Evolutionary conservation across 2,329 filamentous ascomycete genomes (phyloP).

Genomic region (Aspergillus fijiensis): DNA sequence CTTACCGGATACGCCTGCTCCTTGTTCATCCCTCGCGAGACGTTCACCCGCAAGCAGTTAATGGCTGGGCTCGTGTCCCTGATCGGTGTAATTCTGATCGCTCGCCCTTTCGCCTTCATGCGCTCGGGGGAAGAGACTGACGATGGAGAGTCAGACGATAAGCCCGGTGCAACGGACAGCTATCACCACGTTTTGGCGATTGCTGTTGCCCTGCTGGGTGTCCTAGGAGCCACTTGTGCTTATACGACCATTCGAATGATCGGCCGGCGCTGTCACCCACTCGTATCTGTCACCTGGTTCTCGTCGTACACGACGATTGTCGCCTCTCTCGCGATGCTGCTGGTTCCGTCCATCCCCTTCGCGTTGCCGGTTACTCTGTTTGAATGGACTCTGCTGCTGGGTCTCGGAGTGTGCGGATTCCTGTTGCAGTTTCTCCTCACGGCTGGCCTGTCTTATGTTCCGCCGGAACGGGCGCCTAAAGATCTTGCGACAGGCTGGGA

Average conservation of each 20-base stretch:
- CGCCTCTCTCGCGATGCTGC: constrained; percentile 59
- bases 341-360: constrained; percentile 57
- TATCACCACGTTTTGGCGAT: constrained; percentile 69
- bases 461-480: constrained; percentile 42
- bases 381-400: constrained; percentile 67
- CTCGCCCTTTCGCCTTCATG: constrained; percentile 56
- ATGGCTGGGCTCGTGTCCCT: constrained; percentile 74
- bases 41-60: constrained; percentile 75
- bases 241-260: constrained; percentile 79
- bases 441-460: constrained; percentile 70
- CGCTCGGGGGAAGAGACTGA: constrained; percentile 13
- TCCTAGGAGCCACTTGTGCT: constrained; percentile 71
- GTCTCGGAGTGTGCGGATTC: constrained; percentile 73
- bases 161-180: constrained; percentile 49
- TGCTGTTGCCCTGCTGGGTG: constrained; percentile 70
- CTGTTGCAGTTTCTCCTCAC: constrained; percentile 85
- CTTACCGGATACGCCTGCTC: constrained; percentile 79
- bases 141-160: constrained; percentile 20
- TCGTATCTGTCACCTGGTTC: constrained; percentile 88
- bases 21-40: constrained; percentile 66
- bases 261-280: constrained; percentile 72
- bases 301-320: constrained; percentile 68
- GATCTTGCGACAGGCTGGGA: neutral
- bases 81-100: constrained; percentile 78
- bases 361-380: constrained; percentile 53